A percentile compares a stretch with the other conserved stretches of the same genome.
phyloP scores from a whole-genome alignment of 2,329 filamentous ascomycete genomes.

The Aspergillus sp. region DNA sequence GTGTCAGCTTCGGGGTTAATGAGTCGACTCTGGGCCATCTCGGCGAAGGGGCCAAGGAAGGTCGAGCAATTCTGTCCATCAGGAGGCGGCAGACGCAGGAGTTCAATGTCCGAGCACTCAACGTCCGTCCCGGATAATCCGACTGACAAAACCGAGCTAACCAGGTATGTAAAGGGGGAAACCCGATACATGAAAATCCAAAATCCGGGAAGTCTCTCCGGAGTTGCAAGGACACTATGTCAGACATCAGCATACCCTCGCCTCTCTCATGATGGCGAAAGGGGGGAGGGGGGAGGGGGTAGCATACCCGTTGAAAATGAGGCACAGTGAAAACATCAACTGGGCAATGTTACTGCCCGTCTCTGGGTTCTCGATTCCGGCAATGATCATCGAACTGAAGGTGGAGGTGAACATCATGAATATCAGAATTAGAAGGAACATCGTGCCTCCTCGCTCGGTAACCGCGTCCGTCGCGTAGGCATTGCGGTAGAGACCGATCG shows the following conservation, averaged over 20 bases:
- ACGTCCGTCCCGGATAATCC: conserved; percentile 32
- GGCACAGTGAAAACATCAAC: conserved; percentile 56
- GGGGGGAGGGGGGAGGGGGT: too few relatives aligned
- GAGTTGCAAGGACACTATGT: conserved; percentile 59
- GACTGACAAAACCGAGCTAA: conserved; percentile 41
- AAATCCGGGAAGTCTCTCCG: conserved; percentile 63
- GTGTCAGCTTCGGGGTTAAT: conserved; percentile 58
- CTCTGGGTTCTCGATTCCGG: conserved; percentile 64
- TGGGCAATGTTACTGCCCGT: conserved; percentile 63
- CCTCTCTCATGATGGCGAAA: not conserved
- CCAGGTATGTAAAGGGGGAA: conserved; percentile 64
- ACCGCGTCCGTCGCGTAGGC: conserved; percentile 34
- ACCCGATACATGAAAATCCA: conserved; percentile 77
- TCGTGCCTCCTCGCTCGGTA: conserved; percentile 58
- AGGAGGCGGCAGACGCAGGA: conserved; percentile 48
- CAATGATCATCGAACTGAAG: conserved; percentile 71
- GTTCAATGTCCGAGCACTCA: conserved; percentile 34
- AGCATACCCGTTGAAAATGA: conserved; percentile 54
- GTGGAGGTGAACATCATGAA: conserved; percentile 69
- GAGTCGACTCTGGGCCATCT: conserved; percentile 57
- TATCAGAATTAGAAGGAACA: conserved; percentile 63
- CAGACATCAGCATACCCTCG: not conserved
- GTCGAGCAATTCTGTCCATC: conserved; percentile 60
- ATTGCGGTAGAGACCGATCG: conserved; percentile 48
- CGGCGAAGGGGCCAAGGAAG: conserved; percentile 62